A percentile compares a stretch with the other conserved stretches of the same genome.
Evolutionary conservation across 202 grass and related monocot genomes (phyloP).

Genomic region (Dendrocalamus latiflorus): DNA sequence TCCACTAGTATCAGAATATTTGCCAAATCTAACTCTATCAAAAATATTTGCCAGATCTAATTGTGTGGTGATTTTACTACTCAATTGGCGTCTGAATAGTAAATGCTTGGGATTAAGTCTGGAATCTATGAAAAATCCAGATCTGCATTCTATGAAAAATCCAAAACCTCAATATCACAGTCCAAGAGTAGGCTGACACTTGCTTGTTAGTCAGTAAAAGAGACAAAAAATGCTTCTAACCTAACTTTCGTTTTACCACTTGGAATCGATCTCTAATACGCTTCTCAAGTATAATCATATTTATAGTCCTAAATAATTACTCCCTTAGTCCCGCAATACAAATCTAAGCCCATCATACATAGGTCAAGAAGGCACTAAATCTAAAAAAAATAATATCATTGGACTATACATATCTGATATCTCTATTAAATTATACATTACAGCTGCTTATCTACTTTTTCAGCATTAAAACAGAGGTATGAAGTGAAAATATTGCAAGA

Average conservation of each 20-base stretch:
- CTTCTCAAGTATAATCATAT: not conserved
- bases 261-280: not conserved
- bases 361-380: too few relatives aligned
- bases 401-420: too few relatives aligned
- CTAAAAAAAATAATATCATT: too few relatives aligned
- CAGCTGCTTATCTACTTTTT: too few relatives aligned
- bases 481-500: too few relatives aligned
- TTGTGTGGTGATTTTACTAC: not conserved
- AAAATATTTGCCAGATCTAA: not conserved
- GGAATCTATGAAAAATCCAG: not conserved
- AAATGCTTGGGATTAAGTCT: not conserved
- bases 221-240: not conserved
- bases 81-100: not conserved
- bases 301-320: not conserved
- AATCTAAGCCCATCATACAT: too few relatives aligned
- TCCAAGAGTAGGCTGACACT: not conserved
- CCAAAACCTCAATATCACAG: not conserved
- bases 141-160: not conserved
- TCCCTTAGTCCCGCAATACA: too few relatives aligned
- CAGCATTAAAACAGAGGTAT: too few relatives aligned
- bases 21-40: not conserved
- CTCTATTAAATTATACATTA: too few relatives aligned
- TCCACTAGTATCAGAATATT: not conserved
- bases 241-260: not conserved
- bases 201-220: not conserved